Conservation (phyloP, 2,329 filamentous ascomycete species). For the Exophiala mesophila region DNA sequence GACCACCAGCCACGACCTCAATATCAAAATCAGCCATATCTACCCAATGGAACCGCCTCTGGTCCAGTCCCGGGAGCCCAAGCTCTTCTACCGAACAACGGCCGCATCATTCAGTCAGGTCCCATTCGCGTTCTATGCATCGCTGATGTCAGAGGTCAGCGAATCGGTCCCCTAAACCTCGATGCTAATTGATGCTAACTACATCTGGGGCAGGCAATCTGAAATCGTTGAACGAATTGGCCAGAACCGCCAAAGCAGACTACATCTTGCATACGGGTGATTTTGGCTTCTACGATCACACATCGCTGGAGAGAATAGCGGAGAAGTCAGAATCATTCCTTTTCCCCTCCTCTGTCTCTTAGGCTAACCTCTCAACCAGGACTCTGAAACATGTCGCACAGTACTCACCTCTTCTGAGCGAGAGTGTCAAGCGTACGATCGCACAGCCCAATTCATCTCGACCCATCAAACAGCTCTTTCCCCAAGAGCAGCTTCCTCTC, state of each 20-base stretch:
- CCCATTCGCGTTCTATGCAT: conserved; percentile 46
- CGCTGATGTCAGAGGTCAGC: conserved; percentile 48
- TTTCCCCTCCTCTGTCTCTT: neutral
- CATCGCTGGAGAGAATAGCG: conserved; percentile 90
- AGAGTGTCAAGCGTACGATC: conserved; percentile 63
- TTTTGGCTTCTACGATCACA: conserved; percentile 98
- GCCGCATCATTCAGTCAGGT: conserved; percentile 45
- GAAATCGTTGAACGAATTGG: conserved; percentile 90
- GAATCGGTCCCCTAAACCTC: neutral
- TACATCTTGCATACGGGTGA: conserved; percentile 99
- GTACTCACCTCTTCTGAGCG: conserved; percentile 89
- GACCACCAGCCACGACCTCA: conserved; percentile 26
- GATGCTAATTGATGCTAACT: neutral
- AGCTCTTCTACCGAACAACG: conserved; percentile 47
- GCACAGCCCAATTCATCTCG: conserved; percentile 60
- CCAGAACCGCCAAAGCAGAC: conserved; percentile 88
- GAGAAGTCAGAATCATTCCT: conserved; percentile 83
- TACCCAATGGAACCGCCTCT: conserved; percentile 42
- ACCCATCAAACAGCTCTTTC: conserved; percentile 76
- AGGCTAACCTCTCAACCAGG: conserved; percentile 45
- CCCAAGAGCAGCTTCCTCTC: conserved; percentile 74
- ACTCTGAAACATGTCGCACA: conserved; percentile 97
- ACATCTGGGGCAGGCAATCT: conserved; percentile 69
- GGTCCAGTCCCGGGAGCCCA: conserved; percentile 43
- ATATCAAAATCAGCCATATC: conserved; percentile 30